phyloP scores from a whole-genome alignment of 352 stramenopile species.

The Globisporangium recalcitrans region DNA sequence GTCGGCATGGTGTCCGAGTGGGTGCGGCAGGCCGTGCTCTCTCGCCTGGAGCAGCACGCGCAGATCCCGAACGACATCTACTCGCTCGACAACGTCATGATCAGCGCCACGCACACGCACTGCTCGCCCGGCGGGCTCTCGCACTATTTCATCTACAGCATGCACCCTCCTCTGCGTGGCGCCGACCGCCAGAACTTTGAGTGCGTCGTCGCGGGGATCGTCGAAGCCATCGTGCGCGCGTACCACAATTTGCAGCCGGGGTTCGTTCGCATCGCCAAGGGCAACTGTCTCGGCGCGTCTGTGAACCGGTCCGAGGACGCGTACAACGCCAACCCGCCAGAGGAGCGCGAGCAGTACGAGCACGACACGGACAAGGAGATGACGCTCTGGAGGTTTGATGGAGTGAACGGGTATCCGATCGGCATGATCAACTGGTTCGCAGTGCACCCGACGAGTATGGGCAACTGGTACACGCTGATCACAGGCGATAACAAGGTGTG shows the following conservation, averaged over 20 bases:
- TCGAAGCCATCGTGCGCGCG: slow-evolving; percentile 73
- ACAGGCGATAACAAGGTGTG: slow-evolving; percentile 90
- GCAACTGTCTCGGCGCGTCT: slow-evolving; percentile 65
- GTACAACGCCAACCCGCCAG: slow-evolving; percentile 85
- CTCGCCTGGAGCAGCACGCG: slow-evolving; percentile 43
- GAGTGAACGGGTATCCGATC: slow-evolving; percentile 72
- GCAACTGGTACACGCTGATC: slow-evolving; percentile 91
- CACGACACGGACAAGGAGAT: slow-evolving; percentile 91
- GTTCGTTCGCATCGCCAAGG: slow-evolving; percentile 55
- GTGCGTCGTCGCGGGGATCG: slow-evolving; percentile 86
- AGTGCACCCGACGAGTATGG: slow-evolving; percentile 92
- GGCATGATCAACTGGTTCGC: slow-evolving; percentile 94
- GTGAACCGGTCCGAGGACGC: slow-evolving; percentile 89
- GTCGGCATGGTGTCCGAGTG: slow-evolving; percentile 87
- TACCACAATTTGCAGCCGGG: slow-evolving; percentile 68
- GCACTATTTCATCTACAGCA: slow-evolving; percentile 90
- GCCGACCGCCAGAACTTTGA: slow-evolving; percentile 85
- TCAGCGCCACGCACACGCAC: slow-evolving; percentile 91
- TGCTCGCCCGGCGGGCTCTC: slow-evolving; percentile 86
- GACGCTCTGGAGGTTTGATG: slow-evolving; percentile 86
- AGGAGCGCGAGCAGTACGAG: slow-evolving; percentile 73
- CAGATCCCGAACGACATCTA: slow-evolving; percentile 42
- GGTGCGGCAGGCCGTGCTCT: slow-evolving; percentile 78
- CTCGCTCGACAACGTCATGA: slow-evolving; percentile 74
- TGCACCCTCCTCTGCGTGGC: slow-evolving; percentile 70